Evolutionary conservation across 805 yeast species (phyloP).

Genomic region (Suhomyces sp.): DNA sequence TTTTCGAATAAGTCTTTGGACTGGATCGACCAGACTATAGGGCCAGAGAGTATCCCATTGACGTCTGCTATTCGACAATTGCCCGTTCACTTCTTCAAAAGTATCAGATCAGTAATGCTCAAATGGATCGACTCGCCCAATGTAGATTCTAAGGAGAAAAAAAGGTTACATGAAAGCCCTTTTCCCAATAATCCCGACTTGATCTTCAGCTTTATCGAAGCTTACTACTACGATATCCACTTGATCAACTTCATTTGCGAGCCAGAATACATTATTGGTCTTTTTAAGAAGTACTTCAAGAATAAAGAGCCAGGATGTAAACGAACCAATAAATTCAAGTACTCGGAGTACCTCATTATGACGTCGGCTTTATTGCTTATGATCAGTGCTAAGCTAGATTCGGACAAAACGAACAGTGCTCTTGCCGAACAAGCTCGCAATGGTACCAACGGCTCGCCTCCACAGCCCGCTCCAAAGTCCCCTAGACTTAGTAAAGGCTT

Average conservation of each 20-base stretch:
- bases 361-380: slow-evolving; percentile 25
- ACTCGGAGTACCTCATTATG: slow-evolving; percentile 35
- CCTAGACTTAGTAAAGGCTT: not conserved
- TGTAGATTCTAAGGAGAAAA: slow-evolving; percentile 16
- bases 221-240: slow-evolving; percentile 20
- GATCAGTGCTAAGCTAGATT: slow-evolving; percentile 4
- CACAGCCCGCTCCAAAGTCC: not conserved
- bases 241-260: slow-evolving; percentile 21
- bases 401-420: not conserved
- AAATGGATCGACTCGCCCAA: slow-evolving; percentile 33
- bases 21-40: slow-evolving; percentile 29
- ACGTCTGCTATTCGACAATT: slow-evolving; percentile 27
- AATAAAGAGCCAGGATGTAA: slow-evolving; percentile 7
- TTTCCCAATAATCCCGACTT: slow-evolving; percentile 19
- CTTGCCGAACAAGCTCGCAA: not conserved
- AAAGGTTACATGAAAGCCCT: slow-evolving; percentile 21
- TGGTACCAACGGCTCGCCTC: not conserved
- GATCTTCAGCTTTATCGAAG: slow-evolving; percentile 25
- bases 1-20: slow-evolving; percentile 32
- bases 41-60: slow-evolving; percentile 16
- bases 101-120: slow-evolving; percentile 14
- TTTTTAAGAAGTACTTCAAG: slow-evolving; percentile 26
- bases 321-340: slow-evolving; percentile 17
- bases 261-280: slow-evolving; percentile 10
- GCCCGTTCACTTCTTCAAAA: slow-evolving; percentile 22